phyloP scores from a whole-genome alignment of 352 stramenopile genomes.

The Pythium apleroticum region DNA sequence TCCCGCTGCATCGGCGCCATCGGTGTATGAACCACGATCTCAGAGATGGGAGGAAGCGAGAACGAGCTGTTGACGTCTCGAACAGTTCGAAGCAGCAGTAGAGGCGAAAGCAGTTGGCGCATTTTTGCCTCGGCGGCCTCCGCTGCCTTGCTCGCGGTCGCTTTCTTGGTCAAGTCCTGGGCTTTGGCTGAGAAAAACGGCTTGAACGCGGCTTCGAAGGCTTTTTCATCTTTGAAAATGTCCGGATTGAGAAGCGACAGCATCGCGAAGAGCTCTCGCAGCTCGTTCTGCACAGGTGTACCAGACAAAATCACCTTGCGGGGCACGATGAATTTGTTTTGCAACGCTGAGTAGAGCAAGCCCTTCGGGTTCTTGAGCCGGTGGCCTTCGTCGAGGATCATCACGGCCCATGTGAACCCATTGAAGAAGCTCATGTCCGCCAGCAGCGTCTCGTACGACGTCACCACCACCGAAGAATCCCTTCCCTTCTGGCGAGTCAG shows the following conservation, averaged over 20 bases:
- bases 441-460: constrained; percentile 73
- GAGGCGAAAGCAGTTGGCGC: constrained; percentile 50
- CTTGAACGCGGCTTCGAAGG: constrained; percentile 55
- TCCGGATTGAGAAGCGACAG: constrained; percentile 83
- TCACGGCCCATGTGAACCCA: constrained; percentile 45
- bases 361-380: constrained; percentile 85
- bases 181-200: constrained; percentile 70
- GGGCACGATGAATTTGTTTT: constrained; percentile 34
- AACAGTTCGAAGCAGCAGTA: constrained; percentile 67
- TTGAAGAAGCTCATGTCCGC: constrained; percentile 57
- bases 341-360: constrained; percentile 50
- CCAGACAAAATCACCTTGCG: constrained; percentile 75
- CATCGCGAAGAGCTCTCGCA: constrained; percentile 83
- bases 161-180: constrained; percentile 35
- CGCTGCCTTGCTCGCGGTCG: constrained; percentile 1
- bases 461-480: constrained; percentile 53
- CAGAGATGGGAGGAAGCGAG: constrained; percentile 63
- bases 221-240: constrained; percentile 64
- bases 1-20: constrained; percentile 77
- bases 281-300: constrained; percentile 87
- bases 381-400: constrained; percentile 89
- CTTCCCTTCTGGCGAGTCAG: not conserved
- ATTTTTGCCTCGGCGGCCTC: constrained; percentile 51
- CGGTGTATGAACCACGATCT: constrained; percentile 77
- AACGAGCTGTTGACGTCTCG: constrained; percentile 71